Evolutionary conservation across 2,329 filamentous ascomycete genomes (phyloP).

Genomic region (Dendrostoma leiphaemia): DNA sequence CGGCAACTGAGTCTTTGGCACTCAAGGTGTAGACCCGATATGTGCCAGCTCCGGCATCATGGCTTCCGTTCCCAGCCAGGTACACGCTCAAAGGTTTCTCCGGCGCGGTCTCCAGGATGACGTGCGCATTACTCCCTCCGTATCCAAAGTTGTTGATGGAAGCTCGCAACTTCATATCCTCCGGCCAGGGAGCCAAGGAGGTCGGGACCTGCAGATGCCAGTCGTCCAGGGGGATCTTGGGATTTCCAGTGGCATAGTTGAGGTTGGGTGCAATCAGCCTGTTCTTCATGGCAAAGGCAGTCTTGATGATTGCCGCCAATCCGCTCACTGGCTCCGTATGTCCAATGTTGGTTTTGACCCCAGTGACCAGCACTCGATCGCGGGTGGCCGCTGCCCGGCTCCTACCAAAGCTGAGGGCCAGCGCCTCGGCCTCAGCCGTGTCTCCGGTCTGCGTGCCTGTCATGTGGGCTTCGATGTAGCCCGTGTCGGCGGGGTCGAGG

Average conservation of each 20-base stretch:
- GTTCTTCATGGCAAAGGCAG: conserved; percentile 23
- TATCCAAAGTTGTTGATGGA: conserved; percentile 33
- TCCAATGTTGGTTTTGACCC: conserved; percentile 30
- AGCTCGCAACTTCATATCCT: conserved; percentile 20
- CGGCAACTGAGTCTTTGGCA: conserved; percentile 13
- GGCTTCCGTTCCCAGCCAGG: too few relatives aligned
- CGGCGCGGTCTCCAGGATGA: conserved; percentile 25
- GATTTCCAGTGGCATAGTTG: conserved; percentile 23
- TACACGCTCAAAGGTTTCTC: too few relatives aligned
- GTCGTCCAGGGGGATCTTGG: conserved; percentile 27
- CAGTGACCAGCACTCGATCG: conserved; percentile 24
- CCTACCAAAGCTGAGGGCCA: conserved; percentile 28
- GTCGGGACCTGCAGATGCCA: conserved; percentile 26
- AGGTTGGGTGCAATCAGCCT: conserved; percentile 25
- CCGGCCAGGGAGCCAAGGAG: conserved; percentile 9
- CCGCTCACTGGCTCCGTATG: conserved; percentile 29
- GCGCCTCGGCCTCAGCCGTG: conserved; percentile 37
- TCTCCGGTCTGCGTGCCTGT: conserved; percentile 40
- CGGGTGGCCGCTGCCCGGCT: conserved; percentile 21
- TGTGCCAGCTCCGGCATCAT: too few relatives aligned
- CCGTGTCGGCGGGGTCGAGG: conserved; percentile 27
- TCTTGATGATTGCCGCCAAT: conserved; percentile 28
- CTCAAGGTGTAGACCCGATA: neutral
- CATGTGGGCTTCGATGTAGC: conserved; percentile 39
- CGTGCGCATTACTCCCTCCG: conserved; percentile 32